These are phyloP conservation scores for Corniculantispora saksenae DNA, from an alignment of 2,329 filamentous ascomycete genomes.

Conservation along the genomic window DNA sequence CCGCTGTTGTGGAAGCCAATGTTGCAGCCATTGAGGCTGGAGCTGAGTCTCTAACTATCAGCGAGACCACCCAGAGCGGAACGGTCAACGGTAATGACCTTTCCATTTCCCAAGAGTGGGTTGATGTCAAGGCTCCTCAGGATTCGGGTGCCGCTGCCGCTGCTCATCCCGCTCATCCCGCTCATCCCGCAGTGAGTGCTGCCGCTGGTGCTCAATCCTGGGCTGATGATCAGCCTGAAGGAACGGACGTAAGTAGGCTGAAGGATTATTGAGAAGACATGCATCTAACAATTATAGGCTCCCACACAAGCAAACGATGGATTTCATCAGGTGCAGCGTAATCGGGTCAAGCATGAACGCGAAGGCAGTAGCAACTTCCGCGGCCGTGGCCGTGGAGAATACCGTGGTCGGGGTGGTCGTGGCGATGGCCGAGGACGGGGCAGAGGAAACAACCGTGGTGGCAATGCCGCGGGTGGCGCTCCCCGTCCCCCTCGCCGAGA, in stretches of 20 bases:
- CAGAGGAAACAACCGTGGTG: slow-evolving; percentile 38
- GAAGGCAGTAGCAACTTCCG: slow-evolving; percentile 46
- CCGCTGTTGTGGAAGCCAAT: slow-evolving; percentile 39
- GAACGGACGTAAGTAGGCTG: slow-evolving; percentile 42
- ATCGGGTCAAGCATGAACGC: slow-evolving; percentile 56
- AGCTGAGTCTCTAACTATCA: background rate
- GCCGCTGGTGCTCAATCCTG: slow-evolving; percentile 61
- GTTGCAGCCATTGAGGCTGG: slow-evolving; percentile 36
- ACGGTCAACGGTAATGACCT: slow-evolving; percentile 42
- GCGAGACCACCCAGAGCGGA: slow-evolving; percentile 50
- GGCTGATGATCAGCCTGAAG: slow-evolving; percentile 76
- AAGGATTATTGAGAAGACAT: background rate
- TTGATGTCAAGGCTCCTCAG: slow-evolving; percentile 67
- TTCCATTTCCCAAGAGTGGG: slow-evolving; percentile 66
- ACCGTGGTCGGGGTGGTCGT: slow-evolving; percentile 53
- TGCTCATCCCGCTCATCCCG: slow-evolving; percentile 51
- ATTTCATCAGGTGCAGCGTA: slow-evolving; percentile 71
- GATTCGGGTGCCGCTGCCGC: slow-evolving; percentile 66
- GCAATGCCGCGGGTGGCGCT: slow-evolving; percentile 32
- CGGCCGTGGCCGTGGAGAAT: slow-evolving; percentile 49
- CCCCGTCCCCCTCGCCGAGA: slow-evolving; percentile 39
- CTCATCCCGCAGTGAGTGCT: slow-evolving; percentile 38
- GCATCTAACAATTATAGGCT: slow-evolving; percentile 20
- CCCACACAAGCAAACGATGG: slow-evolving; percentile 56
- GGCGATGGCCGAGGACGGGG: slow-evolving; percentile 49